Evolutionary conservation across 2,329 filamentous ascomycete species (phyloP), one percentile per base, ranked within the genome.

Genomic region (Chrysoporthe deuterocubensis): DNA sequence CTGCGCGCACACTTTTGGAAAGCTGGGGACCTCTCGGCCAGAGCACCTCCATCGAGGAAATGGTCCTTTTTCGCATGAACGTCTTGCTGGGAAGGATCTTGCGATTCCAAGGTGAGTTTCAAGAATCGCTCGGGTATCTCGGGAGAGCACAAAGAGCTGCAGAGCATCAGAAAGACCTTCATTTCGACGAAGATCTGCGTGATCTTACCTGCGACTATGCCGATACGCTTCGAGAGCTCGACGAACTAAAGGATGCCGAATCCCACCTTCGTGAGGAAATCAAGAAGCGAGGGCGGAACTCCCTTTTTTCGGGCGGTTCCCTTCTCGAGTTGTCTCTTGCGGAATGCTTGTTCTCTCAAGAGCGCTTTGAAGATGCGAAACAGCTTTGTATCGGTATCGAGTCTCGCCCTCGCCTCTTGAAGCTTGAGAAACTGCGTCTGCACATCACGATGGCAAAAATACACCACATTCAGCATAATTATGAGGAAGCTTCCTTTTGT

Each of bases 171-270:
- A 48, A n/a, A 6, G 1, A 48, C n/a, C 44, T 48, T 18, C n/a
- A 5, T 18, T 48, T 48, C 44, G 54, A 65, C 21, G 63, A 60
- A 2, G 63, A 50, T 26, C 32, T 54, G 3, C 50, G 54, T 8
- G 63, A 65, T 13, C 54, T 65, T 13, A 65, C 6, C n/a, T 32
- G 4, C 32, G 63, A 65, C 43, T 8, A 59, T 9, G 63, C 54
- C 32, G 63, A 65, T 8, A 52, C 52, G 1, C 8, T 65, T 9
- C 54, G 43, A 26, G 63, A 48, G 44, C 44, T 48, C 4, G 16
- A 48, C 44, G 0, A 7, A n/a, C 16, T 6, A 18, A n/a, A 48
- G 44, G 44, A n/a, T 48, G 44, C 44, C 4, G 44, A 48, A 21
- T 21, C 18, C 3, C 18, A 3, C 8, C 44, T 48, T 18, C 16